phyloP scores from a whole-genome alignment of 306 rosid species.

The Rosa multiflora region DNA sequence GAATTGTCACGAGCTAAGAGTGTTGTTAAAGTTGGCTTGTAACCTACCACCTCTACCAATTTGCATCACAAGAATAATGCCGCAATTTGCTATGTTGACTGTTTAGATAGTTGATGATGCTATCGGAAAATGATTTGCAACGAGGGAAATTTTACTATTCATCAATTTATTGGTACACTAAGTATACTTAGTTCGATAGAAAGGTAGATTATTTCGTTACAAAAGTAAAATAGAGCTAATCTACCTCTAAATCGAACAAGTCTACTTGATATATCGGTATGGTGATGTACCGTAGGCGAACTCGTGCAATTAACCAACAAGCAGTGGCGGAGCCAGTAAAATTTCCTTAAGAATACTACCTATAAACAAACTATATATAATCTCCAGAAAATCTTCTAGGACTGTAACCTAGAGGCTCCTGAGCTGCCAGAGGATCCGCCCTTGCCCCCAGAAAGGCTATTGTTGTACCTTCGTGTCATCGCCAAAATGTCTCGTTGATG shows the following conservation, averaged over 20 bases:
- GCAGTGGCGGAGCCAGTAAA: neutral
- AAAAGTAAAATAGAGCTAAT: no score
- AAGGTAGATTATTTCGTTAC: no score
- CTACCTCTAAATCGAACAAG: no score
- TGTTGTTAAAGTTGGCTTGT: neutral
- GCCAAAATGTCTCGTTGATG: no score
- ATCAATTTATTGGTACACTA: neutral
- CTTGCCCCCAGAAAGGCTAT: no score
- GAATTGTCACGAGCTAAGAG: neutral
- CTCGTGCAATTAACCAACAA: neutral
- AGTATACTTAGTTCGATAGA: no score
- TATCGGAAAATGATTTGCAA: neutral
- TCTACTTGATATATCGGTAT: no score
- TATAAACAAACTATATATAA: no score
- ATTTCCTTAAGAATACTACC: neutral
- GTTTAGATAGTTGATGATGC: neutral
- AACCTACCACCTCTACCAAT: neutral
- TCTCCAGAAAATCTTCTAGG: no score
- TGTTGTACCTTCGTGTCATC: no score
- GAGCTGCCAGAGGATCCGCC: no score
- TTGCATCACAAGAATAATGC: neutral
- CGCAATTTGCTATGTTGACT: neutral
- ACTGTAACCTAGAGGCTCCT: neutral
- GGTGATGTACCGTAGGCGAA: neutral
- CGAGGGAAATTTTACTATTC: neutral